Evolutionary conservation across 176 grass and related monocot genomes (phyloP).

Genomic region (Chrysopogon serrulatus): DNA sequence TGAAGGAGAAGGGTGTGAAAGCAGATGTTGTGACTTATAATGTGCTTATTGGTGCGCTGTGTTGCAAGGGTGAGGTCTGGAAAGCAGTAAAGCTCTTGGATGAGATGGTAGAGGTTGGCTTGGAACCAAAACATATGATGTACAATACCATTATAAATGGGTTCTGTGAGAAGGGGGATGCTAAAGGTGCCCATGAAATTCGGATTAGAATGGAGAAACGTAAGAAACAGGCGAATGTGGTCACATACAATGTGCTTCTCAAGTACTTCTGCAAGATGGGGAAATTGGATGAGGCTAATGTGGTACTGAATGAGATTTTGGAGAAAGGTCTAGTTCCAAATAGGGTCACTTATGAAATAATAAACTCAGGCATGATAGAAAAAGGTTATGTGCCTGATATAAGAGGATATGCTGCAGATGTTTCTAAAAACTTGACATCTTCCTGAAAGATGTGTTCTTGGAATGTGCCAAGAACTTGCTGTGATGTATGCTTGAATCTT

Average conservation of each 20-base stretch:
- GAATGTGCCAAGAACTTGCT: not conserved
- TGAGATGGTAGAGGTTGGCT: slow-evolving; percentile 66
- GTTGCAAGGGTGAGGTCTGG: slow-evolving; percentile 45
- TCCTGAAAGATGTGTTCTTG: slow-evolving; percentile 32
- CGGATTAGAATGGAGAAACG: slow-evolving; percentile 74
- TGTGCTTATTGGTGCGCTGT: slow-evolving; percentile 57
- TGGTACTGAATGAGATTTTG: slow-evolving; percentile 84
- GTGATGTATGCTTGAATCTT: not conserved
- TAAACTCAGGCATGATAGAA: slow-evolving; percentile 79
- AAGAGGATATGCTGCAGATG: slow-evolving; percentile 44
- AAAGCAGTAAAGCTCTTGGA: slow-evolving; percentile 88
- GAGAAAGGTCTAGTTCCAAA: slow-evolving; percentile 84
- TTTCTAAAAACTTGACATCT: slow-evolving; percentile 28
- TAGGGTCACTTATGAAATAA: slow-evolving; percentile 67
- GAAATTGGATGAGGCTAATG: slow-evolving; percentile 73
- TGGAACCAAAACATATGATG: slow-evolving; percentile 60
- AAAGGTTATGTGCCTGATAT: slow-evolving; percentile 82
- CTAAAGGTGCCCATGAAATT: slow-evolving; percentile 64
- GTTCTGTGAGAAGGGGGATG: slow-evolving; percentile 78
- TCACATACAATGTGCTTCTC: slow-evolving; percentile 80
- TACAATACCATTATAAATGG: slow-evolving; percentile 88
- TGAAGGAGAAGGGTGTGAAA: slow-evolving; percentile 62
- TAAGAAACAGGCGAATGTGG: slow-evolving; percentile 67
- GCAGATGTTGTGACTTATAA: slow-evolving; percentile 74
- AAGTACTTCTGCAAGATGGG: slow-evolving; percentile 67